Conservation (phyloP, 345 rosid species). For the Camelina hispida region DNA sequence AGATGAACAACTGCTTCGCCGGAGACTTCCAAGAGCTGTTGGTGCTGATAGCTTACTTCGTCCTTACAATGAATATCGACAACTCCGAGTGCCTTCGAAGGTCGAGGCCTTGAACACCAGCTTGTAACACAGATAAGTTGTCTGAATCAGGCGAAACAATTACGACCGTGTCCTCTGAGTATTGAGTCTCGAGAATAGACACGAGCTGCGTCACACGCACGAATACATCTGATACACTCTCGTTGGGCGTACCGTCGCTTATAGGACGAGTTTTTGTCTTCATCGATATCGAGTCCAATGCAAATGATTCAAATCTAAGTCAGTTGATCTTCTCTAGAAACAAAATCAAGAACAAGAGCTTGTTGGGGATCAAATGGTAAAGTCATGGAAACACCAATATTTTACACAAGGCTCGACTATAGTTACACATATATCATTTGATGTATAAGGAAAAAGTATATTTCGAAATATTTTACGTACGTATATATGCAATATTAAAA, state of each 20-base stretch:
- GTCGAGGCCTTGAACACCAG: constrained; percentile 83
- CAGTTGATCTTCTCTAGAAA: too few relatives aligned
- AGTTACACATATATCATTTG: too few relatives aligned
- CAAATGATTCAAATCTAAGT: constrained; percentile 40
- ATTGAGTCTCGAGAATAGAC: constrained; percentile 95
- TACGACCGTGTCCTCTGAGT: constrained; percentile 72
- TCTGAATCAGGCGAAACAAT: constrained; percentile 93
- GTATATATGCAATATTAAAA: too few relatives aligned
- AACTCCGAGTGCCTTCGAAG: constrained; percentile 85
- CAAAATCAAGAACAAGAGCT: too few relatives aligned
- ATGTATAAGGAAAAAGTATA: too few relatives aligned
- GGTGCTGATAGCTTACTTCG: constrained; percentile 90
- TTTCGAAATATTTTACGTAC: too few relatives aligned
- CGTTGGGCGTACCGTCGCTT: constrained; percentile 93
- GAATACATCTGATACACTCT: constrained; percentile 85
- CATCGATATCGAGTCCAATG: constrained; percentile 74
- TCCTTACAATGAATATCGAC: constrained; percentile 83
- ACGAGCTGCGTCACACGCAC: constrained; percentile 90
- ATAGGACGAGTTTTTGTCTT: constrained; percentile 86
- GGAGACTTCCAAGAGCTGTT: constrained; percentile 89
- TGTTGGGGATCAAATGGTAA: too few relatives aligned
- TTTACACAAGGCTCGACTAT: too few relatives aligned
- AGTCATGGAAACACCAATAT: too few relatives aligned
- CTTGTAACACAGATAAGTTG: constrained; percentile 80
- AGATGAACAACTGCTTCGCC: constrained; percentile 97